Evolutionary conservation across 208 protist species (phyloP).

Genomic region (Plasmodiophora brassicae): DNA sequence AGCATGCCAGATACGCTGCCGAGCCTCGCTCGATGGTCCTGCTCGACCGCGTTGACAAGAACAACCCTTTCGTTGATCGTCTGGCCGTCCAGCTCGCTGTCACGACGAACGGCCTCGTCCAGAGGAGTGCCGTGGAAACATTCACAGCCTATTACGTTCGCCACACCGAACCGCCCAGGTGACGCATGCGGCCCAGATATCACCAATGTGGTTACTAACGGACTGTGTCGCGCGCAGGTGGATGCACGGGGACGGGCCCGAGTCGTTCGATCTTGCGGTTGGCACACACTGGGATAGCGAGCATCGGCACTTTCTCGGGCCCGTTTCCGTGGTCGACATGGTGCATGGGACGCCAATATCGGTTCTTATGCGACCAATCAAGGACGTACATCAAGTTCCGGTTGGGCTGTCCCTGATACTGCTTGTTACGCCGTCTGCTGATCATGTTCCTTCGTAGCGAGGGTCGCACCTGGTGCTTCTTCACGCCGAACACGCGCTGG

Average conservation of each 20-base stretch:
- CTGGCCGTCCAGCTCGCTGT: neutral
- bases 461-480: neutral
- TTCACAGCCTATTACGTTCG: too few relatives aligned
- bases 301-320: neutral
- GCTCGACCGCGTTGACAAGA: neutral
- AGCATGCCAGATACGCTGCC: neutral
- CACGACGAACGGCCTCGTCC: neutral
- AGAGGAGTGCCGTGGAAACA: too few relatives aligned
- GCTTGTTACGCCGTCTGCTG: neutral
- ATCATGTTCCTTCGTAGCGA: neutral
- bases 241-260: neutral
- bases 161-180: neutral
- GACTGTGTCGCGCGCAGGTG: neutral
- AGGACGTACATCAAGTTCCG: neutral
- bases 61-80: neutral
- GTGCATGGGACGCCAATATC: neutral
- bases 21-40: neutral
- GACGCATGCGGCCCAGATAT: neutral
- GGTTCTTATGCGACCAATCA: neutral
- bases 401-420: neutral
- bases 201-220: too few relatives aligned
- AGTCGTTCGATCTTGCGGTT: neutral
- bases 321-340: neutral
- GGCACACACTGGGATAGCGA: neutral
- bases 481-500: neutral